phyloP scores from a whole-genome alignment of 768 basidiomycete species.

The Boletus edulis region DNA sequence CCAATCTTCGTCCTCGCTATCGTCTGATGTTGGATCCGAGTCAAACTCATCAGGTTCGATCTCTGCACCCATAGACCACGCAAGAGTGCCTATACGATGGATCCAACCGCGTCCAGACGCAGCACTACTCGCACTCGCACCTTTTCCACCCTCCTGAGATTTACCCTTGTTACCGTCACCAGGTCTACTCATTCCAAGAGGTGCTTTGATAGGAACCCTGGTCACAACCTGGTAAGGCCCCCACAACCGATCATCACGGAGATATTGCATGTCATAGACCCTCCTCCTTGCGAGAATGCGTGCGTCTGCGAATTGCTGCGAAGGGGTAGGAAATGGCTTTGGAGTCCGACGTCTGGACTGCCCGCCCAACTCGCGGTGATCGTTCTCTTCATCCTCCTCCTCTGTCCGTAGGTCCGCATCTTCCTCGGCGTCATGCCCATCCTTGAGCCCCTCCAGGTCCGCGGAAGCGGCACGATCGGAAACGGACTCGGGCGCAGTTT shows the following conservation, averaged over 20 bases:
- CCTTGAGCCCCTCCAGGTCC: neutral
- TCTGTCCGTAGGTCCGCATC: neutral
- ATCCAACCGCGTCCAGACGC: neutral
- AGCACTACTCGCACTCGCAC: neutral
- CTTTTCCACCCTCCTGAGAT: neutral
- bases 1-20: constrained; percentile 25
- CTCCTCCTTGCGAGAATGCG: constrained; percentile 27
- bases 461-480: neutral
- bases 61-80: constrained; percentile 17
- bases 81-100: constrained; percentile 10
- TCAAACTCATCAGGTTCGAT: constrained; percentile 8
- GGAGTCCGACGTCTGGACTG: neutral
- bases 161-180: neutral
- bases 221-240: constrained; percentile 26
- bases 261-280: constrained; percentile 32
- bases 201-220: neutral
- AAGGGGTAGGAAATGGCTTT: constrained; percentile 10
- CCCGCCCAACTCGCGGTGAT: neutral
- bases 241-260: constrained; percentile 28
- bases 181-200: neutral
- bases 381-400: neutral
- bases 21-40: constrained; percentile 10
- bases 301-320: constrained; percentile 21
- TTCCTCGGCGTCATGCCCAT: neutral
- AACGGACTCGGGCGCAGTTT: neutral